Conservation (phyloP, 768 basidiomycete species). For the Mrakia blollopis region DNA sequence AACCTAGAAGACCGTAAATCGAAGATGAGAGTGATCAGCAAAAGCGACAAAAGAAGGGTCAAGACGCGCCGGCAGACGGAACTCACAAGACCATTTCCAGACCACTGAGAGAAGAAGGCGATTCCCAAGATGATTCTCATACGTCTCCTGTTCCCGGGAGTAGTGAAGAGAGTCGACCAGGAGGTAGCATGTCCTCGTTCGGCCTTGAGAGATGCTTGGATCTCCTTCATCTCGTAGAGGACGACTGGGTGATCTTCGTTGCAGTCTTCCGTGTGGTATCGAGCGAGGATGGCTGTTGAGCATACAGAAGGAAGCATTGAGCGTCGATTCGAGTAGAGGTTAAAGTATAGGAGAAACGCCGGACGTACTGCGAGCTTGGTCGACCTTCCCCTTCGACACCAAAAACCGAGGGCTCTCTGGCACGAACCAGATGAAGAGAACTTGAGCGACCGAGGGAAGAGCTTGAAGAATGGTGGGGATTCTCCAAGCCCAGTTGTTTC, state of each 20-base stretch:
- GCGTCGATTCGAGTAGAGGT: background rate
- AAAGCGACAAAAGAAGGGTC: background rate
- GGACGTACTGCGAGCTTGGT: conserved; percentile 54
- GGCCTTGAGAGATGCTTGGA: conserved; percentile 5
- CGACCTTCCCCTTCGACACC: conserved; percentile 66
- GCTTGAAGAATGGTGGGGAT: conserved; percentile 67
- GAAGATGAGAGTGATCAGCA: background rate
- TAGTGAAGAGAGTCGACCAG: conserved; percentile 16
- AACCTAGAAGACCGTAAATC: conserved; percentile 44
- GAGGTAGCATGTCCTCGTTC: background rate
- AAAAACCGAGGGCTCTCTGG: conserved; percentile 85
- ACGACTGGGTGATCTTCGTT: conserved; percentile 44
- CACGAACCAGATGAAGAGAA: conserved; percentile 60
- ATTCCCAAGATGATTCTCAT: conserved; percentile 27
- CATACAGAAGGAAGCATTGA: background rate
- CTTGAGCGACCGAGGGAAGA: conserved; percentile 46
- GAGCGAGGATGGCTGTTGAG: conserved; percentile 53
- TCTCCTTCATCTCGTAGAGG: conserved; percentile 30
- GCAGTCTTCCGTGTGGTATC: conserved; percentile 68
- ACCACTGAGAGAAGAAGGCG: conserved; percentile 65
- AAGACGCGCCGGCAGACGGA: background rate
- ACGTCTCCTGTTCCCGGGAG: conserved; percentile 18
- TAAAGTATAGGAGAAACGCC: background rate
- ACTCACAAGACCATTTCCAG: conserved; percentile 62
- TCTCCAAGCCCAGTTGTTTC: conserved; percentile 47